Evolutionary conservation across 2,329 filamentous ascomycete species (phyloP).

Genomic region (Eutypella sp.): DNA sequence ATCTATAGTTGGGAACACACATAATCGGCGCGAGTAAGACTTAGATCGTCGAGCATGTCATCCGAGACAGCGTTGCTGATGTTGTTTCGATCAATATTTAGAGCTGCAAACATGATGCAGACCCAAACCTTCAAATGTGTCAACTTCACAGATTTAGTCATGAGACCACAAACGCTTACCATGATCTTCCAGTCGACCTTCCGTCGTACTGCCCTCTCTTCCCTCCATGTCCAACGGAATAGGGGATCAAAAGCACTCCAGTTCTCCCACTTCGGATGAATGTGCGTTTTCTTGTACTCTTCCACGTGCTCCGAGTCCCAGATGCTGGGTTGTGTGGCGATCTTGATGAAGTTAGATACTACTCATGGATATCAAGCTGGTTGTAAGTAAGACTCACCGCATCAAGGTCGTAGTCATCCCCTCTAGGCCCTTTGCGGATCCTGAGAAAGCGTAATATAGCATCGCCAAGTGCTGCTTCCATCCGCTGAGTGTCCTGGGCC

Average conservation of each 20-base stretch:
- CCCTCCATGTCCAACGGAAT: constrained; percentile 31
- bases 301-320: constrained; percentile 32
- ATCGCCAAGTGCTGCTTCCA: constrained; percentile 28
- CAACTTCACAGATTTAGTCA: constrained; percentile 1
- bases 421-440: constrained; percentile 27
- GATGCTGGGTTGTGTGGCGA: constrained; percentile 32
- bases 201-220: constrained; percentile 27
- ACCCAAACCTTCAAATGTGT: constrained; percentile 24
- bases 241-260: constrained; percentile 26
- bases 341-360: constrained; percentile 17
- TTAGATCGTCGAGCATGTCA: constrained; percentile 26
- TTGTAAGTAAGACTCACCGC: constrained; percentile 19
- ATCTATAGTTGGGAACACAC: constrained; percentile 12
- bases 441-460: constrained; percentile 27
- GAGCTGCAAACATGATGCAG: constrained; percentile 19
- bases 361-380: neutral
- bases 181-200: constrained; percentile 35
- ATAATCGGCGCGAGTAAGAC: constrained; percentile 22
- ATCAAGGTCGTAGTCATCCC: constrained; percentile 23
- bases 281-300: constrained; percentile 29
- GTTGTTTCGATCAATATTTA: constrained; percentile 18
- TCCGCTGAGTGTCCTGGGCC: constrained; percentile 19
- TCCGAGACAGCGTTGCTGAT: constrained; percentile 30
- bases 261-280: constrained; percentile 34
- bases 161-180: constrained; percentile 12